A percentile compares a stretch with the other conserved stretches of the same genome.
Conservation (phyloP, 345 rosid genomes). For the Alliaria petiolata region DNA sequence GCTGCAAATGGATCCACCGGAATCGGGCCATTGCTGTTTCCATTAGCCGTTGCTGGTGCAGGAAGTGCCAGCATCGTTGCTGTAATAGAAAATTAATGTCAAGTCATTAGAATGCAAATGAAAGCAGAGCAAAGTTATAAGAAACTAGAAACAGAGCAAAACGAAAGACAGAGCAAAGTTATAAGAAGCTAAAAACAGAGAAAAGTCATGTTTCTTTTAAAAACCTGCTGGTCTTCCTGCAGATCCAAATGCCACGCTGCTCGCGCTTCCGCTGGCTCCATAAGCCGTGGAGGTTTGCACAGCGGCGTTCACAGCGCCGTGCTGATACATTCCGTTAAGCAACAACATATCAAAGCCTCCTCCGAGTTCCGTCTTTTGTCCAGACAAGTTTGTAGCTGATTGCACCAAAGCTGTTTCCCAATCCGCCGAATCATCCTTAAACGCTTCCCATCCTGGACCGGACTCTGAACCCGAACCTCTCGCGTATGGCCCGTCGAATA, state of each 20-base stretch:
- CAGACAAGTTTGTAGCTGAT: slow-evolving; percentile 48
- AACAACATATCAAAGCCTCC: slow-evolving; percentile 40
- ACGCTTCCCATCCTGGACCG: slow-evolving; percentile 59
- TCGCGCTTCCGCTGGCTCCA: slow-evolving; percentile 53
- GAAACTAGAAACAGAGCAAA: not conserved
- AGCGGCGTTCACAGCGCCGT: slow-evolving; percentile 23
- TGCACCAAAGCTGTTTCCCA: slow-evolving; percentile 83
- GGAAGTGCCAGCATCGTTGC: slow-evolving; percentile 57
- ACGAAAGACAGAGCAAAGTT: not conserved
- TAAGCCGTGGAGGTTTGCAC: slow-evolving; percentile 22
- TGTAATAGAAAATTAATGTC: not conserved
- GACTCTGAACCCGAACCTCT: slow-evolving; percentile 18
- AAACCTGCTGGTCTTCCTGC: slow-evolving; percentile 53
- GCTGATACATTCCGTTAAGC: slow-evolving; percentile 42
- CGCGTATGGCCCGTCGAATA: slow-evolving; percentile 50
- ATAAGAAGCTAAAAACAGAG: not conserved
- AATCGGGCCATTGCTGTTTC: slow-evolving; percentile 11
- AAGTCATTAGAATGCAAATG: not conserved
- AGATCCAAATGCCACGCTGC: slow-evolving; percentile 55
- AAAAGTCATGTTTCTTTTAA: not conserved
- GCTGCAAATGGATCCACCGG: slow-evolving; percentile 65
- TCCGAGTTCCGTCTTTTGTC: slow-evolving; percentile 32
- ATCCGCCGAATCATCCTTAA: slow-evolving; percentile 48
- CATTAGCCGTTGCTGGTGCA: slow-evolving; percentile 29
- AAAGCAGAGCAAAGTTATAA: not conserved